Percentiles rank a stretch among this genome's conserved stretches.
phyloP scores from a whole-genome alignment of 345 rosid genomes.

The Mangifera indica region DNA sequence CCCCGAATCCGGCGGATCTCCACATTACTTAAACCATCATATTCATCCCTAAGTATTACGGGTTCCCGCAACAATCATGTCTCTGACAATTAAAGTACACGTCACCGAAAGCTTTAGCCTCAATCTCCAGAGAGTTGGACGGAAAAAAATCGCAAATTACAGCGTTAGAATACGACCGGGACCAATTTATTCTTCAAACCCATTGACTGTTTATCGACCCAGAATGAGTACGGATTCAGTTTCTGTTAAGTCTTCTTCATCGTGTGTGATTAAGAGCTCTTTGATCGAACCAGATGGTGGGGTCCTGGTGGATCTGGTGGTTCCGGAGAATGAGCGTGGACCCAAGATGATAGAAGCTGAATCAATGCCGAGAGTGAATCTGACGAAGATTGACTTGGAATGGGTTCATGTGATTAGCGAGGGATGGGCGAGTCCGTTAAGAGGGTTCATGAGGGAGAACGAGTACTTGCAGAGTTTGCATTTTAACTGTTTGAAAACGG shows the following conservation, averaged over 20 bases:
- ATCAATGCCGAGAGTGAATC: constrained; percentile 58
- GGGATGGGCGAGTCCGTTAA: constrained; percentile 96
- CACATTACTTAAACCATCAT: background rate
- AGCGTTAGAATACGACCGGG: constrained; percentile 25
- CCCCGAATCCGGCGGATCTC: constrained; percentile 34
- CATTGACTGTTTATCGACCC: constrained; percentile 25
- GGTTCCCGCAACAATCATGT: constrained; percentile 29
- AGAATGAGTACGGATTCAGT: constrained; percentile 21
- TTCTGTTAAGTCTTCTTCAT: constrained; percentile 12
- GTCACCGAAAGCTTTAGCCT: constrained; percentile 9
- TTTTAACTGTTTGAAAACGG: constrained; percentile 63
- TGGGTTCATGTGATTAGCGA: constrained; percentile 95
- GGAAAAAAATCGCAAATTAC: background rate
- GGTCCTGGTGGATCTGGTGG: constrained; percentile 59
- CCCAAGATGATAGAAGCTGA: constrained; percentile 57
- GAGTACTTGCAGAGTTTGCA: constrained; percentile 92
- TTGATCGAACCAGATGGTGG: constrained; percentile 97
- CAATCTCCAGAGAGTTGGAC: background rate
- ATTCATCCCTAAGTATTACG: background rate
- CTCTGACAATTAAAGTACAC: constrained; percentile 52
- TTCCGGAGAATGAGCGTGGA: constrained; percentile 55
- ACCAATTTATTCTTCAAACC: constrained; percentile 43
- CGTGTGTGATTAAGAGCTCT: constrained; percentile 48
- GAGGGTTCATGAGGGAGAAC: constrained; percentile 92
- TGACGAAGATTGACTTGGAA: constrained; percentile 76